Evolutionary conservation across 495 filamentous ascomycete genomes (phyloP), one percentile per base, ranked within the genome.

Genomic region (Penicillium turbatum): DNA sequence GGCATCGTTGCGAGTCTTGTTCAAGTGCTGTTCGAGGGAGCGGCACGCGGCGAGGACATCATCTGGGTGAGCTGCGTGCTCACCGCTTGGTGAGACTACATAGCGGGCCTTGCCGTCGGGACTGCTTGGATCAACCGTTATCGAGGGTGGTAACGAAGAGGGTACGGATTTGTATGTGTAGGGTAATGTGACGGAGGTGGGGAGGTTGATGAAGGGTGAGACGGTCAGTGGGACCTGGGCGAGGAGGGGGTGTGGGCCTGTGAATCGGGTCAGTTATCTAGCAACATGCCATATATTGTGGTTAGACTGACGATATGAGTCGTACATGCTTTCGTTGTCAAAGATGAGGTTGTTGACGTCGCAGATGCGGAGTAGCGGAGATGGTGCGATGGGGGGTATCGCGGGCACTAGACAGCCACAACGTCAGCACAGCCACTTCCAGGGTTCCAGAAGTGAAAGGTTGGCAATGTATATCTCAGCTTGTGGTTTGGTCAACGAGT

Each of bases 111-210:
- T 75, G 30, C 56, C 56, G 42, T 68, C 70, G 11, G 61, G 70
- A 50, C 75, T 73, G 45, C 51, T 69, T 29, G 71, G 64, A 51
- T 75, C 70, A 63, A 82, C 80, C 6, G 84, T 84, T 19, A 84
- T 79, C 10, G 90, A 89, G 1, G 87, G 86, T 0, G 93, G 93
- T 0, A 98, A 79, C 1, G 88, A 86, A 6, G 88, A 89, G 0
- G 93, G 85, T 56, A 98, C 85, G 5, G 84, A 77, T 64, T 89
- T 91, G 81, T 97, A 98, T 39, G 87, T 95, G 74, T 97, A 97
- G 30, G 93, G 93, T 2, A 98, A 83, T 2, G 93, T 96, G 41
- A 91, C 86, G 24, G 93, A 85, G 8, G 87, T 84, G 27, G 95
- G 93, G 35, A 97, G 89, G 54, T 84, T 87, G 69, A 97, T 84